Evolutionary conservation across 2,329 filamentous ascomycete genomes (phyloP).

Genomic region (Pseudopithomyces chartarum): DNA sequence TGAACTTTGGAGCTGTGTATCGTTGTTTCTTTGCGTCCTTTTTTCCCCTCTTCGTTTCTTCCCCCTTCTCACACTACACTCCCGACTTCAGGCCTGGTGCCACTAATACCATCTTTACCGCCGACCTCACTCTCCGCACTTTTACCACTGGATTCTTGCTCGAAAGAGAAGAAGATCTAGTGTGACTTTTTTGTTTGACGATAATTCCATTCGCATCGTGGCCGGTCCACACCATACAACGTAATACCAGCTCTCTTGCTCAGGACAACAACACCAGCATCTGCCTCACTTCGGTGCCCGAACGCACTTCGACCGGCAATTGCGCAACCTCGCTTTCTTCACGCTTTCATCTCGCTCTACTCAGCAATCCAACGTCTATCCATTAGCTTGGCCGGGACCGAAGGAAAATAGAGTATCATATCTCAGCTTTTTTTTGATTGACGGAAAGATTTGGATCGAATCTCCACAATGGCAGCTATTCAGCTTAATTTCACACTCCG

Average conservation of each 20-base stretch:
- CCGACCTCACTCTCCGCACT: slow-evolving; percentile 18
- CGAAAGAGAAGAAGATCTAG: slow-evolving; percentile 13
- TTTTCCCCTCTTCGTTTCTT: slow-evolving; percentile 49
- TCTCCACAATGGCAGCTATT: slow-evolving; percentile 75
- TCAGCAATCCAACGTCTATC: slow-evolving; percentile 44
- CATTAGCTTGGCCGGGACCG: slow-evolving; percentile 44
- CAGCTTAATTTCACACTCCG: slow-evolving; percentile 96
- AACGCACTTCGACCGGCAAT: slow-evolving; percentile 25
- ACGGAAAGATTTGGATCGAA: slow-evolving; percentile 28
- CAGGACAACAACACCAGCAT: slow-evolving; percentile 39
- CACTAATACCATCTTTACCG: slow-evolving; percentile 39
- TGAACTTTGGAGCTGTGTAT: slow-evolving; percentile 57
- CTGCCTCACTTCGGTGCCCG: slow-evolving; percentile 20
- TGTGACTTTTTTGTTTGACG: slow-evolving; percentile 22
- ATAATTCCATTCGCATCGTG: slow-evolving; percentile 46
- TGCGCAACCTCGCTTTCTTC: slow-evolving; percentile 39
- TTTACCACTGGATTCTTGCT: slow-evolving; percentile 26
- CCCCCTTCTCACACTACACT: slow-evolving; percentile 23
- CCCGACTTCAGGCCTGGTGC: slow-evolving; percentile 51
- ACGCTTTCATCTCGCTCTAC: slow-evolving; percentile 38
- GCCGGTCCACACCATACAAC: slow-evolving; percentile 49
- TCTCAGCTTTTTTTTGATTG: slow-evolving; percentile 12
- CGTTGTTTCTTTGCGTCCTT: slow-evolving; percentile 51
- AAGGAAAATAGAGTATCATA: slow-evolving; percentile 31
- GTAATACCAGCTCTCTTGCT: slow-evolving; percentile 58